Evolutionary conservation across 2,329 filamentous ascomycete species (phyloP), one percentile per base, ranked within the genome.

Genomic region (Botrytis paeoniae): DNA sequence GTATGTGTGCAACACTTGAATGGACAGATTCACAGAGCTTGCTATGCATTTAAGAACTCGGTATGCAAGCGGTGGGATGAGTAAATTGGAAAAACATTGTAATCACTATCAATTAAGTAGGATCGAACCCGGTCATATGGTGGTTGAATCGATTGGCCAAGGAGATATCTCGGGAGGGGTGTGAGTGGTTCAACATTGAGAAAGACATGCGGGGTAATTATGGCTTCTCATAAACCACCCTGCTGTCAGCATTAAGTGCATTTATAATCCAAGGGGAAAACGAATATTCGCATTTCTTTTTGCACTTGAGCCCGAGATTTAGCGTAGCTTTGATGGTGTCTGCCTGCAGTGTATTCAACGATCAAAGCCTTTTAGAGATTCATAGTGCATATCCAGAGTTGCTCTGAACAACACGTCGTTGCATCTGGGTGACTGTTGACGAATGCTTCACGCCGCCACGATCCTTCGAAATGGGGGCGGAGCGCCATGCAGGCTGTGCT

Each of bases 401-500:
- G n/a, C 48, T 41, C 22, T 57, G 35, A 20, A 41, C n/a, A 69
- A 18, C 48, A 57, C 5, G 2, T 57, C 18, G 18, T 43, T 66
- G 48, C 45, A 59, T 66, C 8, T 45, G 51, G 70, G 10, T 39
- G 70, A 66, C 29, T 35, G 4, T 59, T 41, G 51, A 72, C 51
- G 62, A 72, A 68, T 72, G 41, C 63, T 60, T 69, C 45, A 37
- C 4, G 43, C 69, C 54, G 70, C 70, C 70, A 69, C 62, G 12
- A 72, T 72, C 51, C 70, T 69, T 72, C 51, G n/a, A 60, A 25
- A 5, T 59, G 62, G 62, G 48, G 61, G 70, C 61, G 35, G 48
- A 43, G 25, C n/a, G 16, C 18, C 57, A 12, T 71, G 25, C 37
- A 59, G 70, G 51, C 51, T 60, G 39, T 48, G 62, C 29, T 45